Conservation (phyloP, 768 basidiomycete genomes). For the Lentinula detonsa region DNA sequence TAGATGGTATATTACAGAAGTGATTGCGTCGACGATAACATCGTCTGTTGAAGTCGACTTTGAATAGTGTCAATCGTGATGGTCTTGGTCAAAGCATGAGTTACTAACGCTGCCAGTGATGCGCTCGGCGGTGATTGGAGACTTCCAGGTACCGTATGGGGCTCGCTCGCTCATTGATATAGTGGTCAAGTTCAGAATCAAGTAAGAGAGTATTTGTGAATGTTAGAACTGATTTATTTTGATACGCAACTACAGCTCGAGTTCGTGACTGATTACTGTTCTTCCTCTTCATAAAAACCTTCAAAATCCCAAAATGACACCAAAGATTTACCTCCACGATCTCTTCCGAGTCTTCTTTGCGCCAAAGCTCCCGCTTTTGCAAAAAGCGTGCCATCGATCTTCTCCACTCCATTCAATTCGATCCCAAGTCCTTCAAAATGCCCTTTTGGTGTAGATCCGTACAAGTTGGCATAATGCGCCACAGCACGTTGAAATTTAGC, state of each 20-base stretch:
- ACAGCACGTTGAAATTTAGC: constrained; percentile 46
- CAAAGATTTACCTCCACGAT: not conserved
- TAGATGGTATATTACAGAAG: constrained; percentile 42
- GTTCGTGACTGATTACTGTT: not conserved
- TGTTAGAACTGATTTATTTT: not conserved
- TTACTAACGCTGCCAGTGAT: constrained; percentile 35
- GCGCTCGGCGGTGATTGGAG: constrained; percentile 46
- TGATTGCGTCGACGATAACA: constrained; percentile 47
- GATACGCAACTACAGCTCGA: not conserved
- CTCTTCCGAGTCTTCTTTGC: not conserved
- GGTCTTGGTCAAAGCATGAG: not conserved
- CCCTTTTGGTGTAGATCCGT: constrained; percentile 30
- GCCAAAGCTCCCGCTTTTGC: constrained; percentile 50
- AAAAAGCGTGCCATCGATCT: constrained; percentile 60
- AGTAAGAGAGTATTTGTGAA: not conserved
- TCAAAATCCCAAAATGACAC: not conserved
- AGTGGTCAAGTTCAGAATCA: not conserved
- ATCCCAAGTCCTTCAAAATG: constrained; percentile 21
- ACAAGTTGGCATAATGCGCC: constrained; percentile 36
- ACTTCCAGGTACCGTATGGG: constrained; percentile 60
- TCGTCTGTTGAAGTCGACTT: constrained; percentile 34
- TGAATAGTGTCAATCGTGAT: not conserved
- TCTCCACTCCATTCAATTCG: constrained; percentile 44
- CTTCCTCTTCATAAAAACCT: not conserved
- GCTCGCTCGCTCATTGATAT: constrained; percentile 18